Evolutionary conservation across 2,329 filamentous ascomycete genomes (phyloP), one percentile per base, ranked within the genome.

Genomic region (Beauveria rudraprayagi): DNA sequence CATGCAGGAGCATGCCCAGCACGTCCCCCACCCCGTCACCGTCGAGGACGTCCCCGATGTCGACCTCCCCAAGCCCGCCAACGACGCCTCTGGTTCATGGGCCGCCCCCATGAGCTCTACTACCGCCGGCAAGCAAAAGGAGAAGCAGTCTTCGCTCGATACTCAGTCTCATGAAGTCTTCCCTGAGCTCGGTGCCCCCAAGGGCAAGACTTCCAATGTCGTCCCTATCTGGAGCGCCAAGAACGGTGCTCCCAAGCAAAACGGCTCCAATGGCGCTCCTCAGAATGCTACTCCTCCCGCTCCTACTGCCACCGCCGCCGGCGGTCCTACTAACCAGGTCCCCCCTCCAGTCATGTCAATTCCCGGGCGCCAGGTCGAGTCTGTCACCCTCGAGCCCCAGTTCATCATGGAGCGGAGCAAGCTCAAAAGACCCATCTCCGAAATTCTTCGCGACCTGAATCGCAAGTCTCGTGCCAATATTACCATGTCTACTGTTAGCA

Each of bases 391-490:
- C 63, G 85, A 88, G 60, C 85, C 89, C 9, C 83, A 86, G 51
- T 88, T 94, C 71, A 84, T 97, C 71, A 82, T 90, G 52, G 87
- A 91, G 19, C 85, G 88, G 48, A 80, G 78, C 63, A 87, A 96
- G 72, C 79, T 97, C 69, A 95, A 90, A 80, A 91, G 91, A 67
- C 91, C 93, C 8, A 81, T 97, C 56, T 80, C 85, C 37, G 93
- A 97, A 66, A 87, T 94, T 66, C 79, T 97, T 70, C 90, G 91
- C 72, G 92, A 97, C 66, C 90, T 97, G 76, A 97, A 96, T 77
- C 90, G 89, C 76, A 90, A 89, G 71, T 96, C 91, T 63, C 92
- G 93, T 72, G 92, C 92, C 62, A 90, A 86, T 67, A 85, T 99
- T 66, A 87, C 89, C 67, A 88, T 92, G 81, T 84, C 84, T 62